Percentiles rank a stretch among this genome's conserved stretches.
Evolutionary conservation across 225 moss, liverwort and hornwort genomes (phyloP).

Genomic region (Anthoceros angustus): DNA sequence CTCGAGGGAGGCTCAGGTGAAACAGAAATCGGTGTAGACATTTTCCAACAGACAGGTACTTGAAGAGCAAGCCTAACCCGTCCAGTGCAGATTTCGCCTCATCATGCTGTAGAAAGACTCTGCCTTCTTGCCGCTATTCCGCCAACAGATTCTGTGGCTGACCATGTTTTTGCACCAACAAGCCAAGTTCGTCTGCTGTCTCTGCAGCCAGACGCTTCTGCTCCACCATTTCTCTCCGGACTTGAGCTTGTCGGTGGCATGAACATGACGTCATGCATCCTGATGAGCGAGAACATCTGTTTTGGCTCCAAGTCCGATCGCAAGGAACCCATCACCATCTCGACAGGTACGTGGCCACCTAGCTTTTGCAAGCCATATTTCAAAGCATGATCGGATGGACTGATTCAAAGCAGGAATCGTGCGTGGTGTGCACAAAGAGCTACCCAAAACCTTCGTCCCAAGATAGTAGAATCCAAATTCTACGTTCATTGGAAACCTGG

Average conservation of each 20-base stretch:
- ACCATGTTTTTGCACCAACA: conserved; percentile 26
- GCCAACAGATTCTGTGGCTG: conserved; percentile 22
- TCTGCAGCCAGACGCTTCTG: conserved; percentile 33
- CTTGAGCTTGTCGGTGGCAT: conserved; percentile 43
- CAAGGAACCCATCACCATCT: too few species aligned
- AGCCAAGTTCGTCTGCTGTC: conserved; percentile 30
- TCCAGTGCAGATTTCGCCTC: conserved; percentile 27
- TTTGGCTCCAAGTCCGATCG: too few species aligned
- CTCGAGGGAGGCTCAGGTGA: conserved; percentile 35
- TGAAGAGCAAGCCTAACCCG: conserved; percentile 27
- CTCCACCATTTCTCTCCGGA: conserved; percentile 38
- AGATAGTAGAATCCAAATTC: too few species aligned
- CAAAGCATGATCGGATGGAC: too few species aligned
- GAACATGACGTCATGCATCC: too few species aligned
- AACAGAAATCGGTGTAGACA: conserved; percentile 30
- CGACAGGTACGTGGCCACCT: too few species aligned
- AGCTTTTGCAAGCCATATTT: too few species aligned
- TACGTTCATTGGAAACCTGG: too few species aligned
- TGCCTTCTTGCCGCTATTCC: conserved; percentile 19
- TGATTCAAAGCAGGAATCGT: too few species aligned
- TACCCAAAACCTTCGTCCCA: too few species aligned
- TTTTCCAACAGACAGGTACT: conserved; percentile 21
- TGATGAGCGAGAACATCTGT: too few species aligned
- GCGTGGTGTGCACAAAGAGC: too few species aligned
- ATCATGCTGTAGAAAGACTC: conserved; percentile 19